Evolutionary conservation across 257 asterid species (phyloP).

Genomic region (Nicotiana noctiflora): DNA sequence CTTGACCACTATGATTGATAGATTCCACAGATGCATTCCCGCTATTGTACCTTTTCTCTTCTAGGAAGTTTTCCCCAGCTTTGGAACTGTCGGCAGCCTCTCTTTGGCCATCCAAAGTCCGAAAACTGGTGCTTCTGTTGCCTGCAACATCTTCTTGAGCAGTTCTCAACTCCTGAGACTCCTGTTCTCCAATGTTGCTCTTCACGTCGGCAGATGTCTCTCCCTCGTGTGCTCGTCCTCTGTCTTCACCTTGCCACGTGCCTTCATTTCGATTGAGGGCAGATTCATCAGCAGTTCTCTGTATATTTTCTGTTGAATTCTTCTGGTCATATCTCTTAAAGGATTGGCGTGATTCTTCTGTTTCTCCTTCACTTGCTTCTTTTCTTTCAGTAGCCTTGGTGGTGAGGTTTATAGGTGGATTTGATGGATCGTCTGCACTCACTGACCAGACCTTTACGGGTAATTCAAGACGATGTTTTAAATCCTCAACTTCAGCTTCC

Average conservation of each 20-base stretch:
- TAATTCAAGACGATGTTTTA: slow-evolving; percentile 22
- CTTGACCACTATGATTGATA: slow-evolving; percentile 11
- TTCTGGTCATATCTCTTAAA: neutral
- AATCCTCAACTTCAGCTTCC: slow-evolving; percentile 35
- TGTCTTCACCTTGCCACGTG: slow-evolving; percentile 6
- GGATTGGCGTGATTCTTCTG: neutral
- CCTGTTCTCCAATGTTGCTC: slow-evolving; percentile 13
- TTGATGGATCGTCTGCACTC: slow-evolving; percentile 27
- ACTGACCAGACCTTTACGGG: slow-evolving; percentile 26
- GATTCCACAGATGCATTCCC: neutral
- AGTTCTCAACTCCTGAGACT: slow-evolving; percentile 5
- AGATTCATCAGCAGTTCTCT: neutral
- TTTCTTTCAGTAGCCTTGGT: neutral
- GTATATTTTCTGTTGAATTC: neutral
- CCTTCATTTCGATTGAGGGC: neutral
- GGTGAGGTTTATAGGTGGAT: slow-evolving; percentile 13
- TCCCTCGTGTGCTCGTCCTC: slow-evolving; percentile 3
- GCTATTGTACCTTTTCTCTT: neutral
- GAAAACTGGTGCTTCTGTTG: neutral
- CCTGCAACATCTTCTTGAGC: slow-evolving; percentile 9
- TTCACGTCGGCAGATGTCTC: neutral
- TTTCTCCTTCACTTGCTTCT: neutral
- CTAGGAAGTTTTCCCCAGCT: neutral
- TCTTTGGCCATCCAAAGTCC: neutral
- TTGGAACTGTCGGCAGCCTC: neutral